Base-by-base conservation (phyloP, 805 yeast species). In the Kluyveromyces aestuarii region DNA sequence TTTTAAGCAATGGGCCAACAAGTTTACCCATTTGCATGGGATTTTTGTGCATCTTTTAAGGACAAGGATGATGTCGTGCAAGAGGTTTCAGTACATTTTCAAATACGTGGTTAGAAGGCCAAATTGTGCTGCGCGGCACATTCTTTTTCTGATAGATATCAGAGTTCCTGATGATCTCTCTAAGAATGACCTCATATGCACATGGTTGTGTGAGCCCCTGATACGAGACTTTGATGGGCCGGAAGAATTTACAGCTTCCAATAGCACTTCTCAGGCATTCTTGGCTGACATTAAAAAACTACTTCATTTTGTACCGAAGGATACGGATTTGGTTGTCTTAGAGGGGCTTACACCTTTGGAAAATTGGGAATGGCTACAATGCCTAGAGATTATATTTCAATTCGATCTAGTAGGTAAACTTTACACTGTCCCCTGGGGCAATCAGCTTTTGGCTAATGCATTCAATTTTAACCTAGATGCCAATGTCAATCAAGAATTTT, bases 31-130 rank as follows among this genome's bases (percentile, higher is more conserved):
- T 43, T 52, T 60, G 14, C 51, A 56, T 53, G 52, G 50, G 40
- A 55, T 61, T 47, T 58, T 54, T 27, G 43, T 56, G 7, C 55
- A 53, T 2, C 40, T 54, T 13, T 35, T 56, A 19, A 55, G 55
- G 41, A 52, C 51, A 18, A 48, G 41, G 37, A 33, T 59, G 11
- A 37, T 39, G 19, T 17, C 37, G 11, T 33, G 39, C 39, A 11
- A n/a, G 21, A 21, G 36, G 39, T 43, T 43, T 35, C 39, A 43
- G n/a, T 43, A 43, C 17, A 36, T 43, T 14, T 43, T 37, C 36
- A 33, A 33, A 27, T 41, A 41, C 9, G 17, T 17, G n/a, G 16
- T 25, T 8, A 14, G 27, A 13, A 25, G 19, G 17, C 36, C 44
- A n/a, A 17, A 21, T n/a, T 18, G 11, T 40, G 2, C 35, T 33